Evolutionary conservation across 768 basidiomycete genomes (phyloP).

Genomic region (Calocybe indica): DNA sequence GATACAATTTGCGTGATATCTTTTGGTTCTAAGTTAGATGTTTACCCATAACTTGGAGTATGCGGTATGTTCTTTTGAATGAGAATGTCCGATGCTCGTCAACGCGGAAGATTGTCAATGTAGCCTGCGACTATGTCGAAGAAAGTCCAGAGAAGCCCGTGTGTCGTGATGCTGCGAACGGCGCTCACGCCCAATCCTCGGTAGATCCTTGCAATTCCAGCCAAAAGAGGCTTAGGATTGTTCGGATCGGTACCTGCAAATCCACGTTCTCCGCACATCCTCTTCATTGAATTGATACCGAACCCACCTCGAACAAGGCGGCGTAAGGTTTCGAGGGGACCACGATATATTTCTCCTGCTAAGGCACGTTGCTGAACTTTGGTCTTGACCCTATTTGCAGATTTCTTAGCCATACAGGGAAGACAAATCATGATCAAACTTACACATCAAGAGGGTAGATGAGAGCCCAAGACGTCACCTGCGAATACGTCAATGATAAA

Average conservation of each 20-base stretch:
- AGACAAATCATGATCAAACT: constrained; percentile 17
- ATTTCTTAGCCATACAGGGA: constrained; percentile 8
- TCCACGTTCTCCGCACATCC: neutral
- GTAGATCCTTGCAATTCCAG: constrained; percentile 82
- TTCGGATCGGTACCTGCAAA: constrained; percentile 68
- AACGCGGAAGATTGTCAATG: constrained; percentile 51
- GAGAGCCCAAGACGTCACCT: constrained; percentile 77
- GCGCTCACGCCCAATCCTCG: constrained; percentile 94
- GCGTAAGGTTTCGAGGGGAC: constrained; percentile 65
- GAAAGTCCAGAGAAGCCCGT: constrained; percentile 90
- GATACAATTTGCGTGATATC: too few relatives aligned
- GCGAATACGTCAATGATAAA: constrained; percentile 8
- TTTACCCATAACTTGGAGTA: neutral
- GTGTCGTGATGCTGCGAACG: constrained; percentile 85
- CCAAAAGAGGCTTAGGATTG: constrained; percentile 68
- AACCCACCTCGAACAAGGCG: constrained; percentile 74
- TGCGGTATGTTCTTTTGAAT: neutral
- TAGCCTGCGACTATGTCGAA: constrained; percentile 77
- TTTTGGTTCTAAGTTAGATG: constrained; percentile 8
- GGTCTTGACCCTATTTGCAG: constrained; percentile 68
- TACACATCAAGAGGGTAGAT: constrained; percentile 96
- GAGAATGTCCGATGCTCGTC: constrained; percentile 16
- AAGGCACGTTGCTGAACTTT: constrained; percentile 93
- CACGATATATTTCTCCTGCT: constrained; percentile 69
- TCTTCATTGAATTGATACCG: neutral